These are phyloP conservation scores for Lactarius tabidus DNA, from an alignment of 768 basidiomycete genomes.

Conservation along the genomic window DNA sequence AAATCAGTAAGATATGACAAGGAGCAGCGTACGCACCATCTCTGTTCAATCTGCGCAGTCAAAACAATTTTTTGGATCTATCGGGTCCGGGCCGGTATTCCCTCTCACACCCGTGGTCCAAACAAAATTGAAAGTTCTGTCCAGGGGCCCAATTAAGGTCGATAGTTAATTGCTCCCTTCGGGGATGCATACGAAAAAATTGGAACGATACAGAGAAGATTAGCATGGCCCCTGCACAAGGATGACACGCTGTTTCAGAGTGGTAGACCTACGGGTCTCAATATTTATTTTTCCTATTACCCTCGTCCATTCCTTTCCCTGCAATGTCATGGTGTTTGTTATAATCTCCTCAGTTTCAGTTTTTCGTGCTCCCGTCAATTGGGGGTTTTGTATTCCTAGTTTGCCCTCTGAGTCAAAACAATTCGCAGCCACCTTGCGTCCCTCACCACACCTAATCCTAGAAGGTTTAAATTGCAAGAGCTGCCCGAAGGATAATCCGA, in stretches of 20 bases:
- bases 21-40: neutral
- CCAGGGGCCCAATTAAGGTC: too few relatives aligned
- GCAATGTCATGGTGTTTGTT: too few relatives aligned
- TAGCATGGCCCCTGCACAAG: slow-evolving; percentile 99
- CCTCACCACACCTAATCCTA: too few relatives aligned
- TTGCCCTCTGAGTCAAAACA: too few relatives aligned
- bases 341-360: too few relatives aligned
- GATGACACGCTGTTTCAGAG: slow-evolving; percentile 99
- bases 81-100: neutral
- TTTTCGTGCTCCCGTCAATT: too few relatives aligned
- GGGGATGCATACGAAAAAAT: slow-evolving; percentile 97
- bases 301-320: too few relatives aligned
- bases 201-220: slow-evolving; percentile 99
- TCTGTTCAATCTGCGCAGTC: neutral
- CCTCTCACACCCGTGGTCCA: neutral
- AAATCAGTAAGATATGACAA: too few relatives aligned
- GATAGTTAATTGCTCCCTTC: slow-evolving; percentile 69
- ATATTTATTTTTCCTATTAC: slow-evolving; percentile 35
- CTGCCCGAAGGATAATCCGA: neutral
- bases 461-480: too few relatives aligned
- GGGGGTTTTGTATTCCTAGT: too few relatives aligned
- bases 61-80: neutral
- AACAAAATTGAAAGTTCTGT: neutral
- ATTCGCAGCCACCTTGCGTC: too few relatives aligned
- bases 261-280: slow-evolving; percentile 58